Base-by-base conservation (phyloP, 176 grass and related monocot species). In the Carex cristatella region DNA sequence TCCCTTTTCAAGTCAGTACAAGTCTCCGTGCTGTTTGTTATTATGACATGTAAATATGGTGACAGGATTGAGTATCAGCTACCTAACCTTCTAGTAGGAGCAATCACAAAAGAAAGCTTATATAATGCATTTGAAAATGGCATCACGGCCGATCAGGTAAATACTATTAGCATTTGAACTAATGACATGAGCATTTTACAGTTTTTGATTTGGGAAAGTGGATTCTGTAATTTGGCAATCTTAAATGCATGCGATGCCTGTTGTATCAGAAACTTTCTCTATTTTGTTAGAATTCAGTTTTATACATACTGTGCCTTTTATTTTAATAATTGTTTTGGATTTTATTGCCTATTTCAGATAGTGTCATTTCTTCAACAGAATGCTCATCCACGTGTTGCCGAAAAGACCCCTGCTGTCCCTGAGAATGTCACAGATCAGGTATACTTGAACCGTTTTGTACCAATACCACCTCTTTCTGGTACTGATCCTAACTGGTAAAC, bases 391-490 rank as follows among this genome's bases (percentile, higher is more conserved):
- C 91, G 91, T 86, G 92, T 98, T 79, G 88, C 86, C 7, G 88
- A 93, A 65, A 98, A 93, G 84, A 80, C 84, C 87, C 95, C 91
- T 15, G 0, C 56, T 77, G 89, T 93, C 46, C 92, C 91, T 23
- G 89, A 98, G 81, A 98, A 95, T 81, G 93, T 95, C 30, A 87
- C 88, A 33, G 95, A 98, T 90, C 95, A 98, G 91, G 92, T 93
- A 66, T 49, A 55, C 7, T 73, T 18, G 51, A 35, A 49, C 49
- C 28, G 57, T 57, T 56, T 57, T 33, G 27, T 56, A 78, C 23
- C 13, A 56, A 78, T 51, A 51, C 48, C 10, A 54, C 74, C 19
- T 32, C 38, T 56, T 28, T 15, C 57, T 57, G 48, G 27, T 78
- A 78, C 74, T 32, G 23, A 78, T 57, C 0, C 74, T 78, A 51